These are phyloP conservation scores for Backusella tarrabulga DNA, from an alignment of 192 early-diverging fungal species.

Conservation along the genomic window DNA sequence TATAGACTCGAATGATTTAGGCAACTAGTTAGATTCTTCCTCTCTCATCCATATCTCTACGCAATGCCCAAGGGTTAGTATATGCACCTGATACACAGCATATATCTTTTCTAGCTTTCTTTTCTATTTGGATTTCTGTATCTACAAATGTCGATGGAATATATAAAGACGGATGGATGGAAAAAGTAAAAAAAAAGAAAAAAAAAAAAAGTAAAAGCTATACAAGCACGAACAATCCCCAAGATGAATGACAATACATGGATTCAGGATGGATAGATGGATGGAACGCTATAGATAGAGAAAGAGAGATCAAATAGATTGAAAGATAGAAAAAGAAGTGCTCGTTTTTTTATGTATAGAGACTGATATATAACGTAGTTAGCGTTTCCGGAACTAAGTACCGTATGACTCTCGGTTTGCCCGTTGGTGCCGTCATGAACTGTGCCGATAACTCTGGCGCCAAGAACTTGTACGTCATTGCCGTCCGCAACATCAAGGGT, in stretches of 20 bases:
- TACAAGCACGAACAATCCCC: not conserved
- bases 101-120: not conserved
- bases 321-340: not conserved
- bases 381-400: conserved; percentile 92
- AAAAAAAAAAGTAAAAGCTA: not conserved
- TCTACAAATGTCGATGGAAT: not conserved
- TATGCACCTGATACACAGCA: not conserved
- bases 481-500: conserved; percentile 93
- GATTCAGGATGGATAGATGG: not conserved
- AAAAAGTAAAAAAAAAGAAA: not conserved
- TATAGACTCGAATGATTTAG: not conserved
- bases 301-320: not conserved
- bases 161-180: not conserved
- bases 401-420: conserved; percentile 99
- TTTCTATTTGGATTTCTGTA: not conserved
- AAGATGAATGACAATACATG: not conserved
- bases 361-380: conserved; percentile 41
- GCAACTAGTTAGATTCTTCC: conserved; percentile 3
- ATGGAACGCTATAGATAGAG: not conserved
- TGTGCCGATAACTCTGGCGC: conserved; percentile 99
- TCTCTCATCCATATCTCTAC: conserved; percentile 20
- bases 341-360: not conserved
- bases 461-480: conserved; percentile 99
- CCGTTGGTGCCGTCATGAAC: conserved; percentile 94
- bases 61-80: conserved; percentile 16